Evolutionary conservation across 2,329 filamentous ascomycete genomes (phyloP), one percentile per base, ranked within the genome.

Genomic region (Alternaria longipes): DNA sequence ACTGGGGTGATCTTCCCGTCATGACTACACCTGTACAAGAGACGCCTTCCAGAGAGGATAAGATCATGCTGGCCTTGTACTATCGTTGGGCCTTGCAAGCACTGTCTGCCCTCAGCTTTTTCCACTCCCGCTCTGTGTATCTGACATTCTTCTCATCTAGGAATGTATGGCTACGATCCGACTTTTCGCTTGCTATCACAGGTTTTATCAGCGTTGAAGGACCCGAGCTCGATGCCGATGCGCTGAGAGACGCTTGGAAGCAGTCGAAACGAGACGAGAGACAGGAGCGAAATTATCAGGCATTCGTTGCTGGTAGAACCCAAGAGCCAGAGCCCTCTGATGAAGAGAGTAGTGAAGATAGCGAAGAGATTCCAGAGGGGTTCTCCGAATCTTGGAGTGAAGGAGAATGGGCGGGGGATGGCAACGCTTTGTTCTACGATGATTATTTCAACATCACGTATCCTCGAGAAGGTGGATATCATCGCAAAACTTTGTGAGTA

Each of bases 41-140:
- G 12, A 44, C 4, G 8, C 38, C 22, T 12, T 57, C 44, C 3
- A 40, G 42, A 44, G 38, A 51, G 4, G 58, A 63, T 6, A 40
- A 16, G 30, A 7, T 57, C 8, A 60, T 65, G 52, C 16, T 65
- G 30, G 54, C 41, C 5, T 5, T 65, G 14, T 65, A 60, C 8
- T 65, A 60, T 14, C 62, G 59, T 2, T 65, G 62, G 62, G 55
- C 62, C 1, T 56, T 65, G 4, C 62, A 65, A 22, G 38, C 20
- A 6, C 59, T 65, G 24, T 54, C 62, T 16, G 62, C 62, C 7
- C 36, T 63, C 8, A 28, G n/a, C 8, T 56, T 41, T 22, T 8
- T 41, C 3, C 56, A 63, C 22, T 62, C 62, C 4, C 56, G 30
- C n/a, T 41, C 40, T 5, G 24, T 65, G 22, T 65, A 56, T 38